Evolutionary conservation across 345 rosid genomes (phyloP).

Genomic region (Brassica incana): DNA sequence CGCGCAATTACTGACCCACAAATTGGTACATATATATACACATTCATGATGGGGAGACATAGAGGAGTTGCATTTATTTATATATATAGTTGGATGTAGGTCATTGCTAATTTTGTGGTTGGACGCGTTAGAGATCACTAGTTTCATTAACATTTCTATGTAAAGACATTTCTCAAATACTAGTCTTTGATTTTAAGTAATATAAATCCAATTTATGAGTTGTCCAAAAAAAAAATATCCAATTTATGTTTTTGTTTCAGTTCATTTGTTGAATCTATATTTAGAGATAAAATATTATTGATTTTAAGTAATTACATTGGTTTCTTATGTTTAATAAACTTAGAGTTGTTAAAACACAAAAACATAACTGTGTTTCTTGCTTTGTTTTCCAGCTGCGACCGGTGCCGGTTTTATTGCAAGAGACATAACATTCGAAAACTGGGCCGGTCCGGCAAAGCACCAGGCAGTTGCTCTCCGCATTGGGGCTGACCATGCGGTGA

Average conservation of each 20-base stretch:
- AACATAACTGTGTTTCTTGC: background rate
- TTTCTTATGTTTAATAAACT: background rate
- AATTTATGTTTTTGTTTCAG: background rate
- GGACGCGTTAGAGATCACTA: conserved; percentile 29
- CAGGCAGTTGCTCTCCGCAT: conserved; percentile 95
- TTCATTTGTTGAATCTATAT: background rate
- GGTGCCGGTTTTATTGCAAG: conserved; percentile 94
- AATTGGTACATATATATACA: conserved; percentile 21
- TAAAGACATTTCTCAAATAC: conserved; percentile 12
- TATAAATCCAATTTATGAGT: background rate
- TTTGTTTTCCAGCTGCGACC: conserved; percentile 64
- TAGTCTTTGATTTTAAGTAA: background rate
- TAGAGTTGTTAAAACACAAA: background rate
- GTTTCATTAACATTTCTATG: conserved; percentile 22
- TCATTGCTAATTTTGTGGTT: conserved; percentile 23
- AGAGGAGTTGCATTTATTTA: conserved; percentile 22
- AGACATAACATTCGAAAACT: conserved; percentile 90
- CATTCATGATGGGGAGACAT: conserved; percentile 33
- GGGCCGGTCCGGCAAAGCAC: conserved; percentile 86
- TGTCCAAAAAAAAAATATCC: background rate
- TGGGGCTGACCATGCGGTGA: conserved; percentile 92
- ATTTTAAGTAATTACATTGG: background rate
- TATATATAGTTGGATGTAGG: conserved; percentile 36
- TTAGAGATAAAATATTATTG: background rate
- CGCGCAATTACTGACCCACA: conserved; percentile 27